Evolutionary conservation across 1,284 basidiomycete genomes (phyloP).

Genomic region (Trichosporon sp.): DNA sequence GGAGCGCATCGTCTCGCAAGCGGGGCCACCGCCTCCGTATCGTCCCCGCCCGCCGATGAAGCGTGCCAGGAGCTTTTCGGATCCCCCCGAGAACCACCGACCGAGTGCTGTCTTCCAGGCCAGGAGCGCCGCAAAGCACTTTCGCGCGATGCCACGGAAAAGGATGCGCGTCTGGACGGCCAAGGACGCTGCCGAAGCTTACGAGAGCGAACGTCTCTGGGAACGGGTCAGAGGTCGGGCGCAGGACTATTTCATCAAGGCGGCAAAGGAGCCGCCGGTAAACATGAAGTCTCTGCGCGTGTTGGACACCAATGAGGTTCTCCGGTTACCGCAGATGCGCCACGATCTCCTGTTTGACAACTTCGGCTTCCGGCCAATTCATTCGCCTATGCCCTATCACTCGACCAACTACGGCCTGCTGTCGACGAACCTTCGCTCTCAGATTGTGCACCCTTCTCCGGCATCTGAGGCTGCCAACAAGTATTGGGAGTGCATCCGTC

Average conservation of each 20-base stretch:
- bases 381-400: constrained; percentile 60
- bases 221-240: constrained; percentile 19
- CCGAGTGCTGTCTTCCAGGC: constrained; percentile 8
- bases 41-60: constrained; percentile 5
- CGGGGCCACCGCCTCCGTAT: not conserved
- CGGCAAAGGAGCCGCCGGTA: constrained; percentile 58
- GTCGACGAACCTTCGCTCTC: constrained; percentile 19
- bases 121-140: constrained; percentile 15
- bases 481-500: constrained; percentile 77
- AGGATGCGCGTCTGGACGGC: constrained; percentile 19
- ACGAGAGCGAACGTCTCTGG: constrained; percentile 20
- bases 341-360: constrained; percentile 84
- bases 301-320: constrained; percentile 75
- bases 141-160: constrained; percentile 13
- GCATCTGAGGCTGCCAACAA: constrained; percentile 59
- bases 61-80: constrained; percentile 17
- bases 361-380: constrained; percentile 39
- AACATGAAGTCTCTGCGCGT: constrained; percentile 76
- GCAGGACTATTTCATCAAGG: constrained; percentile 25
- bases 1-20: constrained; percentile 19
- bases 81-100: constrained; percentile 19
- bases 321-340: constrained; percentile 82
- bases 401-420: constrained; percentile 26
- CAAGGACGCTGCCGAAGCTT: constrained; percentile 16
- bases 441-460: constrained; percentile 25